Conservation (phyloP, 73 alveolate species). For the Strombidium stylifer region DNA sequence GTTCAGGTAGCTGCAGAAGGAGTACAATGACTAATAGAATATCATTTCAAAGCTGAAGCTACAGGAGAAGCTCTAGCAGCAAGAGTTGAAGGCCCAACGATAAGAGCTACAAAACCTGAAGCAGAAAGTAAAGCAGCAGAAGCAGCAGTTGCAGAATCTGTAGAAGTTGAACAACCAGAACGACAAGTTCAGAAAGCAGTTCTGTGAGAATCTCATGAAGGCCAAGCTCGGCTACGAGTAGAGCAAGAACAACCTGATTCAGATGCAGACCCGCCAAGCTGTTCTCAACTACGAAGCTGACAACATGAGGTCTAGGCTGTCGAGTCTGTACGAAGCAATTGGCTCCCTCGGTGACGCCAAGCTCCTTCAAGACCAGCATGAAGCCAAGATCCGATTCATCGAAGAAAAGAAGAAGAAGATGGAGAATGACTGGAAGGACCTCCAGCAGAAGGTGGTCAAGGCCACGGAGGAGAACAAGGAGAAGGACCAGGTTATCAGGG, state of each 20-base stretch:
- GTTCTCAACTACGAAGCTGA: background rate
- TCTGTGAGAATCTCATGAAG: background rate
- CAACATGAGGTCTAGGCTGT: background rate
- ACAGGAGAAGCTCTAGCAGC: too few relatives aligned
- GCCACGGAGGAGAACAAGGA: background rate
- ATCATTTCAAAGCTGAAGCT: too few relatives aligned
- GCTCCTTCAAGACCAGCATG: slow-evolving; percentile 8
- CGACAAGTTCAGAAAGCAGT: background rate
- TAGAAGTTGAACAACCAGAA: too few relatives aligned
- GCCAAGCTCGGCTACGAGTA: too few relatives aligned
- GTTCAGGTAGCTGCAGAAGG: too few relatives aligned
- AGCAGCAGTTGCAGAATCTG: too few relatives aligned
- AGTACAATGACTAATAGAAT: too few relatives aligned
- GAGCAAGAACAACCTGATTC: too few relatives aligned
- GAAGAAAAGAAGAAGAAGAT: background rate
- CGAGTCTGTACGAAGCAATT: background rate
- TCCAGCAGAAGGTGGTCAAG: background rate
- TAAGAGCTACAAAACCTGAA: too few relatives aligned
- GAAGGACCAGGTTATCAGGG: background rate
- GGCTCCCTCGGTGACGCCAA: background rate
- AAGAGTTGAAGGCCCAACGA: too few relatives aligned
- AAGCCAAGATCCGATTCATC: background rate
- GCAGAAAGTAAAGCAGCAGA: too few relatives aligned
- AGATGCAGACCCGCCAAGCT: too few relatives aligned
- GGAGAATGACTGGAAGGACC: background rate